These are phyloP conservation scores for Apiotrichum porosum DNA, from an alignment of 1,284 basidiomycete genomes.

Conservation along the genomic window DNA sequence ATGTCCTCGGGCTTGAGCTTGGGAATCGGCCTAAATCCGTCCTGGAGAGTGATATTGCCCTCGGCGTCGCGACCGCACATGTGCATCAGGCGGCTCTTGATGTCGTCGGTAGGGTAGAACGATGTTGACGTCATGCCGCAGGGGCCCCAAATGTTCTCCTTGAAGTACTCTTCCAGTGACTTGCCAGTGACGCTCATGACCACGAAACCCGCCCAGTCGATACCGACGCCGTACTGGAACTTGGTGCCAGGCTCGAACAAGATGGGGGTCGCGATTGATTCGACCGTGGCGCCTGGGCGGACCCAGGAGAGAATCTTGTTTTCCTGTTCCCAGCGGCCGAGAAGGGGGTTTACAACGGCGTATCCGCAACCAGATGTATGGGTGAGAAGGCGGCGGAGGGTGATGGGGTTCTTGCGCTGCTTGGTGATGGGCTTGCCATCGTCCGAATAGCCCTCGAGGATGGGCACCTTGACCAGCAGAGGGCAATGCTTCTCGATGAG, in stretches of 20 bases:
- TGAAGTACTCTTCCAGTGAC: slow-evolving; percentile 33
- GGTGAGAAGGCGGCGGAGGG: slow-evolving; percentile 30
- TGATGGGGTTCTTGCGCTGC: slow-evolving; percentile 25
- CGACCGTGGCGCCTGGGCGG: slow-evolving; percentile 17
- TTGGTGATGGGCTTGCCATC: slow-evolving; percentile 22
- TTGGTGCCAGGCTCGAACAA: slow-evolving; percentile 33
- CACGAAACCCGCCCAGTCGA: slow-evolving; percentile 41
- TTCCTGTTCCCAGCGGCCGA: slow-evolving; percentile 3
- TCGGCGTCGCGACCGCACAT: slow-evolving; percentile 15
- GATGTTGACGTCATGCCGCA: slow-evolving; percentile 22
- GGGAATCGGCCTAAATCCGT: not conserved
- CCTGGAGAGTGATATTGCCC: slow-evolving; percentile 10
- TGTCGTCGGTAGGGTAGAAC: slow-evolving; percentile 27
- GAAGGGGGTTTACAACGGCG: not conserved
- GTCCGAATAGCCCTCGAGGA: slow-evolving; percentile 32
- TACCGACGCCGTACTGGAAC: slow-evolving; percentile 30
- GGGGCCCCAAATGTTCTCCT: slow-evolving; percentile 11
- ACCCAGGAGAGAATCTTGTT: slow-evolving; percentile 14
- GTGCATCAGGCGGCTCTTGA: slow-evolving; percentile 6
- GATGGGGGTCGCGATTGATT: slow-evolving; percentile 15
- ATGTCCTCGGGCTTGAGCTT: slow-evolving; percentile 9
- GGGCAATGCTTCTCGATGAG: slow-evolving; percentile 24
- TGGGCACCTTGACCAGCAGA: slow-evolving; percentile 23
- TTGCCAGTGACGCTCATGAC: slow-evolving; percentile 32
- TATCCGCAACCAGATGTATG: slow-evolving; percentile 22